These are phyloP conservation scores for Colletotrichum tabaci DNA, from an alignment of 2,329 filamentous ascomycete species.

Conservation along the genomic window DNA sequence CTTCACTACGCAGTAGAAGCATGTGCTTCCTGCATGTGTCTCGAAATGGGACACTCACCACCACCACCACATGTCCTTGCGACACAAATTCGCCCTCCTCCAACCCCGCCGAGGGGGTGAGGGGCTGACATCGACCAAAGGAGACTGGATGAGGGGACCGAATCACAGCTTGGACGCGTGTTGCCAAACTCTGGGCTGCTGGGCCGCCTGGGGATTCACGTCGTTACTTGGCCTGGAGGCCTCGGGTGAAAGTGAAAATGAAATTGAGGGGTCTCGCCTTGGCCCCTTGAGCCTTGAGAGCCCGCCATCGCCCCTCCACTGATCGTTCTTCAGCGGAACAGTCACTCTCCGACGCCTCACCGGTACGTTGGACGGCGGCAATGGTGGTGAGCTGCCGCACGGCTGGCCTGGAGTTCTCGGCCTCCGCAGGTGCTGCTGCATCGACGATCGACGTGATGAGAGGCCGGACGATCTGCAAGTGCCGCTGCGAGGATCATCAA, in stretches of 20 bases:
- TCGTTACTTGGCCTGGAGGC: constrained; percentile 12
- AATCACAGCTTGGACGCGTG: constrained; percentile 24
- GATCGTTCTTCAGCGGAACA: constrained; percentile 5
- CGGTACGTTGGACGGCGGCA: neutral
- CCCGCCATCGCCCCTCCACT: neutral
- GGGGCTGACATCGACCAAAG: constrained; percentile 9
- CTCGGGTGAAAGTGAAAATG: constrained; percentile 4
- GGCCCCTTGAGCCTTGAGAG: neutral
- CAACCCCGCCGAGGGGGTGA: constrained; percentile 24
- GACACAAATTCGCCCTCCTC: neutral
- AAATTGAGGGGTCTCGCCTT: neutral
- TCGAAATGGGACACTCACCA: constrained; percentile 14
- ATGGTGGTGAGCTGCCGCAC: neutral
- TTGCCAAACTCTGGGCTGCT: constrained; percentile 26
- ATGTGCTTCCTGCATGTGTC: constrained; percentile 31
- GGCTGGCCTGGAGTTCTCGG: neutral
- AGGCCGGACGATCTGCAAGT: constrained; percentile 7
- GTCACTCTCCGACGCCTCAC: constrained; percentile 1
- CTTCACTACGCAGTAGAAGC: neutral
- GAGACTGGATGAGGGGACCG: constrained; percentile 8
- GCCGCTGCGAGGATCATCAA: neutral
- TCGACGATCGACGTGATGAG: neutral
- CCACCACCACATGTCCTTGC: neutral
- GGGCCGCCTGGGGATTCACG: constrained; percentile 7
- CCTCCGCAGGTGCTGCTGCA: neutral